Evolutionary conservation across 73 alveolate genomes (phyloP).

Genomic region (Tetrahymena elliotti): DNA sequence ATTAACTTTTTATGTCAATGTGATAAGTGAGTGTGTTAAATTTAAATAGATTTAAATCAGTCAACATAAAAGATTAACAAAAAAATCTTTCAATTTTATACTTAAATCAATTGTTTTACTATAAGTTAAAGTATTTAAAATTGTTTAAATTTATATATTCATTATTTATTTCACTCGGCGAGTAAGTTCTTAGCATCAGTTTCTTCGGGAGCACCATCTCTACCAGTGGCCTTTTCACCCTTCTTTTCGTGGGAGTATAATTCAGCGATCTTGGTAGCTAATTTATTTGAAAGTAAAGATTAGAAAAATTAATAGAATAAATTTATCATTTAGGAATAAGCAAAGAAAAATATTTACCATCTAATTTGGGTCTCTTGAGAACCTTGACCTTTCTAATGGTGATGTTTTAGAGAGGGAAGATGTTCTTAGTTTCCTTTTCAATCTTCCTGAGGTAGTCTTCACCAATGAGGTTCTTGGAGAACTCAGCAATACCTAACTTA

Average conservation of each 20-base stretch:
- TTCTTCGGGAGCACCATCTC: not conserved
- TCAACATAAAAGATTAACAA: not conserved
- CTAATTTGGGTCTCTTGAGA: conserved; percentile 90
- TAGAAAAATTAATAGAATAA: not conserved
- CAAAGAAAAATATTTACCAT: conserved; percentile 20
- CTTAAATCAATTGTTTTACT: not conserved
- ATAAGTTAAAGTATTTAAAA: not conserved
- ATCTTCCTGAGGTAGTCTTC: conserved; percentile 69
- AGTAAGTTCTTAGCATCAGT: not conserved
- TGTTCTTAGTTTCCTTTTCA: conserved; percentile 68
- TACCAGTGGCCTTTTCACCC: conserved; percentile 1
- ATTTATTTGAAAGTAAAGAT: not conserved
- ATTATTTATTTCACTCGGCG: not conserved
- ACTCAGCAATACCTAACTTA: conserved; percentile 59
- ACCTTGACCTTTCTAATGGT: conserved; percentile 86
- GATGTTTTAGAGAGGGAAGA: conserved; percentile 91
- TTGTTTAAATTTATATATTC: not conserved
- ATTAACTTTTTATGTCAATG: not conserved
- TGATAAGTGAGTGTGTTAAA: not conserved
- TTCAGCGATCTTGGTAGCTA: not conserved
- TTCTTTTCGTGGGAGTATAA: not conserved
- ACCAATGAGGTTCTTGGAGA: conserved; percentile 59
- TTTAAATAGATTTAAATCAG: not conserved
- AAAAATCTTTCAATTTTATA: not conserved
- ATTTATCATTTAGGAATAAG: not conserved